Base-by-base conservation (phyloP, 352 stramenopile genomes). In the Phytophthora sp. region DNA sequence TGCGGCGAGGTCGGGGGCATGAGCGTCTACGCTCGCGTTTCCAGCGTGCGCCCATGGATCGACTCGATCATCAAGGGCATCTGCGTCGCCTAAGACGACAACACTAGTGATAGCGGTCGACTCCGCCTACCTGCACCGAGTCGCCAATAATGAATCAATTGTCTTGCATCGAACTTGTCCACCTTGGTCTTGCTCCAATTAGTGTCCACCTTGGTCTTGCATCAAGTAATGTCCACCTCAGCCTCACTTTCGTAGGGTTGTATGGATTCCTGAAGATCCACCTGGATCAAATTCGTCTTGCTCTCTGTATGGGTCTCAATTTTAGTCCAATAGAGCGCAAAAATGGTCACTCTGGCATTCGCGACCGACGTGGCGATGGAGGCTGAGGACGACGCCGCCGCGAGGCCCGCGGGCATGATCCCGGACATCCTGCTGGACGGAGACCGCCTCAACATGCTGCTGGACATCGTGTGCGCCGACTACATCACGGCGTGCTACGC, bases 401-500 rank as follows among this genome's bases (percentile, higher is more conserved):
- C 54, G 35, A 31, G 63, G 11, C 68, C 63, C 23, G 39, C 39
- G 18, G 59, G 63, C 27, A 74, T 77, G 59, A 74, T 88, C 34
- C 75, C 77, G 13, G 79, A 88, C 54, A 76, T 91, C 23, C 54
- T 91, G 45, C 81, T 92, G 48, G 84, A 94, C 51, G 79, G 62
- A 32, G 86, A 95, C 66, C 77, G 84, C 4, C 79, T 95, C 41
- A 87, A 87, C 63, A 90, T 95, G 84, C 66, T 95, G 51, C 79
- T 95, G 41, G 87, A 95, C 58, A 79, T 94, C 34, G 84, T 93
- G 59, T 94, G 84, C 62, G 83, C 79, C 18, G 84, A 95, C 77
- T 95, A 91, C 72, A 83, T 95, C 61, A 95, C 85, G 12, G 87
- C 87, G 20, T 88, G 84, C 53, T 92, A 94, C 63, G 87, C 87